A percentile compares a stretch with the other conserved stretches of the same genome.
Conservation (phyloP, 23 red algal genomes). For the Gracilaria vermiculophylla region DNA sequence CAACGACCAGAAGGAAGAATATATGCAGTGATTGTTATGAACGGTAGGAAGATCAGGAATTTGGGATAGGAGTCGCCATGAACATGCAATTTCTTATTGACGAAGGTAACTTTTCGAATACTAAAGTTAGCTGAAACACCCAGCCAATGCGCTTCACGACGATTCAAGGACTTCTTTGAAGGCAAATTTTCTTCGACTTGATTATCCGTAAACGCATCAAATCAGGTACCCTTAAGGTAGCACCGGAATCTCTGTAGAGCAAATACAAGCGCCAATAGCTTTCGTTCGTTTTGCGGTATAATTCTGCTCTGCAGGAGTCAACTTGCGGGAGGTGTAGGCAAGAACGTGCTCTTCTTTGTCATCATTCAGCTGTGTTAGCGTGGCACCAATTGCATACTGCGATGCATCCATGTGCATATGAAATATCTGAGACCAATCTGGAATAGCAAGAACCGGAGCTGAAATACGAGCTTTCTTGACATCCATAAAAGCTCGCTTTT, state of each 20-base stretch:
- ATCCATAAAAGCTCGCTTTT: not conserved
- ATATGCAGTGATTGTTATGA: not conserved
- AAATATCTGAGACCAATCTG: not conserved
- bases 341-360: not conserved
- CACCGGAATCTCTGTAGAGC: not conserved
- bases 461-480: not conserved
- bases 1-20: not conserved
- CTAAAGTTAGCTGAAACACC: not conserved
- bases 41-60: not conserved
- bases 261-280: conserved; percentile 3
- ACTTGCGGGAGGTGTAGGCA: not conserved
- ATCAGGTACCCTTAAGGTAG: not conserved
- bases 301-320: not conserved
- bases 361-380: not conserved
- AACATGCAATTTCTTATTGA: not conserved
- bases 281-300: not conserved
- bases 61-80: conserved; percentile 7
- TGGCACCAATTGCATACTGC: not conserved
- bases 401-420: conserved; percentile 2
- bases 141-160: not conserved
- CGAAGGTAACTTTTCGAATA: not conserved
- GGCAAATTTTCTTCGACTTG: not conserved
- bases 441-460: not conserved
- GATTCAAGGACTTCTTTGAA: not conserved
- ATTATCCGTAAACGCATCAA: not conserved